These are phyloP conservation scores for Fusarium aywerte DNA, from an alignment of 2,329 filamentous ascomycete species.

Conservation along the genomic window DNA sequence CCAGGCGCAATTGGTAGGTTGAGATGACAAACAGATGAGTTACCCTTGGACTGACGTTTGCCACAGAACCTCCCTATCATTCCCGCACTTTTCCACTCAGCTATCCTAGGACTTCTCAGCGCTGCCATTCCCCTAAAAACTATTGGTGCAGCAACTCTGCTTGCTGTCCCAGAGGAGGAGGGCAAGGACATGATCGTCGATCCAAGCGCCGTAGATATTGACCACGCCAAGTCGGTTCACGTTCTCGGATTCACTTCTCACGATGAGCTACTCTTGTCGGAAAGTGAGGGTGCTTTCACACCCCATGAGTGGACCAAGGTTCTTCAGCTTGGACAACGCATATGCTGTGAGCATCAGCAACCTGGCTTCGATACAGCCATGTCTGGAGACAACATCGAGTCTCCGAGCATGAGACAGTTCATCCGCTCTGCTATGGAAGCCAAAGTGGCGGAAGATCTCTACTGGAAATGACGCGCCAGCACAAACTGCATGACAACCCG, in stretches of 20 bases:
- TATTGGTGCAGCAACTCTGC: constrained; percentile 72
- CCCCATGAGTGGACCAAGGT: constrained; percentile 79
- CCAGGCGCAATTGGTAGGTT: constrained; percentile 68
- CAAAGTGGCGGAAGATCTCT: constrained; percentile 64
- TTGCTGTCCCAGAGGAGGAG: constrained; percentile 65
- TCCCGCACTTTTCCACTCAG: constrained; percentile 83
- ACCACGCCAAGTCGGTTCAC: constrained; percentile 76
- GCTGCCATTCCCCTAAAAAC: constrained; percentile 83
- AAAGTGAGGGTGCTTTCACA: constrained; percentile 84
- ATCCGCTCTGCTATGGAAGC: constrained; percentile 69
- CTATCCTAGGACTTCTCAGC: constrained; percentile 81
- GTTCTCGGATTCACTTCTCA: constrained; percentile 84
- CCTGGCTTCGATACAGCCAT: constrained; percentile 57
- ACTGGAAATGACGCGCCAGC: constrained; percentile 62
- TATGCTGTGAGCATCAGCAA: constrained; percentile 66
- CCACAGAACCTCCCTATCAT: constrained; percentile 79
- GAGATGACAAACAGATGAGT: background rate
- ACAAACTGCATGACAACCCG: constrained; percentile 18
- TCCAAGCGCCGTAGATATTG: constrained; percentile 71
- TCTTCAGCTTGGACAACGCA: constrained; percentile 69
- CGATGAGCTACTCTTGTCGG: constrained; percentile 77
- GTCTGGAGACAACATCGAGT: constrained; percentile 56
- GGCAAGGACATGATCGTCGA: constrained; percentile 62
- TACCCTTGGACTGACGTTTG: constrained; percentile 26
- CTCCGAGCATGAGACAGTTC: constrained; percentile 67